Base-by-base conservation (phyloP, 495 filamentous ascomycete species). In the Hyaloscypha hepaticicola region DNA sequence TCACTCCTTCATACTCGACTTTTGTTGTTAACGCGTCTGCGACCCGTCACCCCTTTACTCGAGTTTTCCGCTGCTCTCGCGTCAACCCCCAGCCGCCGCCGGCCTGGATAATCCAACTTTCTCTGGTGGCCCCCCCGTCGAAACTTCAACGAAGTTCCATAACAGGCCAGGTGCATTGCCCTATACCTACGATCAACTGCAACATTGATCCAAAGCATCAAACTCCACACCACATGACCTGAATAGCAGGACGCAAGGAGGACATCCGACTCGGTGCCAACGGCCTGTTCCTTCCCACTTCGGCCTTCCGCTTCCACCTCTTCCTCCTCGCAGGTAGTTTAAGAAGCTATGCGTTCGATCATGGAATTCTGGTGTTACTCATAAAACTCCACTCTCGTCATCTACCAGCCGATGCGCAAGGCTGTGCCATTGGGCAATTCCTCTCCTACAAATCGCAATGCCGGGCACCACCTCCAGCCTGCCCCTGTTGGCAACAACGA, bases 371-470 rank as follows among this genome's bases (percentile, higher is more conserved):
- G 58, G 41, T 61, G 28, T 56, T 64, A 56, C 5, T 66, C 56
- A 33, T 70, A 49, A 64, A 61, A 26, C 26, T 41, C 38, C 5
- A 58, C 60, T 41, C 66, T 48, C 52, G 58, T 61, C 59, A 31
- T 57, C 50, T 58, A 55, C 27, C 61, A 19, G 61, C 55, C 60
- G 34, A 45, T 50, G 19, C 52, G 56, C 66, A 66, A 66, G 67
- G 56, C 58, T 64, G 60, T 49, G 68, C 57, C 29, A 66, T 66
- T 70, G 64, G 68, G 68, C 68, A 66, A 60, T 61, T 64, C 59
- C n/a, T 55, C 45, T 48, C 51, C 29, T 29, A 25, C 31, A 29
- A 49, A 57, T 7, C 61, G 31, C 56, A 22, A 61, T 61, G 61
- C 50, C 66, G 22, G 66, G 49, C 24, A 34, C 14, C 34, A 50